These are phyloP conservation scores for Pleurotus platypus DNA, from an alignment of 768 basidiomycete genomes.

Conservation along the genomic window DNA sequence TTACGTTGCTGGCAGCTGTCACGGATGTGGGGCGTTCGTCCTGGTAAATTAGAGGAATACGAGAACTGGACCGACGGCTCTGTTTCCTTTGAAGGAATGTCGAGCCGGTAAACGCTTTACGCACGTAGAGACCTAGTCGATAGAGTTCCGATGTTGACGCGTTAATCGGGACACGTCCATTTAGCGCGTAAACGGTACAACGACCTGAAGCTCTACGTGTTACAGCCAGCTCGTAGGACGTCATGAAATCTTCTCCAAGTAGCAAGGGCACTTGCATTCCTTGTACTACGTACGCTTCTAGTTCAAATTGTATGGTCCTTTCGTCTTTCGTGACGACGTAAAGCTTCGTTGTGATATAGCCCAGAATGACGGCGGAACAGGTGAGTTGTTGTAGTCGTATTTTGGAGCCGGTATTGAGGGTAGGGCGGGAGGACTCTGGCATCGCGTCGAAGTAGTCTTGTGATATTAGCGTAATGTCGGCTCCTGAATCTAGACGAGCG, in stretches of 20 bases:
- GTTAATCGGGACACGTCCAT: background rate
- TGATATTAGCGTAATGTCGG: slow-evolving; percentile 13
- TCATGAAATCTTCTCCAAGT: slow-evolving; percentile 25
- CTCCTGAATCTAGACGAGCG: slow-evolving; percentile 12
- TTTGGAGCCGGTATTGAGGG: background rate
- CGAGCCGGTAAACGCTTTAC: background rate
- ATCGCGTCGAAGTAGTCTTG: slow-evolving; percentile 7
- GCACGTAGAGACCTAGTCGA: slow-evolving; percentile 9
- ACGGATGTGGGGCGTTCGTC: background rate
- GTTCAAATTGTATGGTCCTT: slow-evolving; percentile 9
- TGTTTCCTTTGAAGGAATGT: background rate
- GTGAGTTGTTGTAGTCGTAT: slow-evolving; percentile 3
- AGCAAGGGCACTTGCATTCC: slow-evolving; percentile 24
- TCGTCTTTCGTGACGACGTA: slow-evolving; percentile 3
- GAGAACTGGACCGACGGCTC: background rate
- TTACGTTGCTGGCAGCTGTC: background rate
- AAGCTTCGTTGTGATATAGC: slow-evolving; percentile 14
- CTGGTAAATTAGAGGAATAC: background rate
- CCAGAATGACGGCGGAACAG: slow-evolving; percentile 11
- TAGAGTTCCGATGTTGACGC: slow-evolving; percentile 8
- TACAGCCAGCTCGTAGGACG: slow-evolving; percentile 17
- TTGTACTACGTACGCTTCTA: slow-evolving; percentile 21
- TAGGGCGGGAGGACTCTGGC: background rate
- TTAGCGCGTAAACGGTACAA: slow-evolving; percentile 1
- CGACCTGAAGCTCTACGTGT: slow-evolving; percentile 5